A percentile compares a stretch with the other conserved stretches of the same genome.
Conservation (phyloP, 139 green algal genomes). For the Coelastrella sp. region DNA sequence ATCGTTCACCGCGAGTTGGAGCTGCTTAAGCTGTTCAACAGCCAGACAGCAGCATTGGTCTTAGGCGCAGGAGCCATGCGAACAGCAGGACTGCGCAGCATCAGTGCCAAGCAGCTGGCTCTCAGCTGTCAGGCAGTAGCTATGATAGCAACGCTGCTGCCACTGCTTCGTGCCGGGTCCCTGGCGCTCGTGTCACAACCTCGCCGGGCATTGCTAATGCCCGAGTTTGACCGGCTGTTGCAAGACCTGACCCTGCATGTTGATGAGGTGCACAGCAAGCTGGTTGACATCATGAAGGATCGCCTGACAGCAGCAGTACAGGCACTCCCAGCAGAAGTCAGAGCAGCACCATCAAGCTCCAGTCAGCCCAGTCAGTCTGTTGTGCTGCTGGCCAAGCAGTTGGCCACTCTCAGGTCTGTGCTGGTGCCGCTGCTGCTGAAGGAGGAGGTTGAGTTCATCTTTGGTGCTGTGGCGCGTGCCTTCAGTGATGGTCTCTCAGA, state of each 20-base stretch:
- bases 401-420: slow-evolving; percentile 75
- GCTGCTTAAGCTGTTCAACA: slow-evolving; percentile 92
- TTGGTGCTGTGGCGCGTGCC: slow-evolving; percentile 74
- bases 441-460: slow-evolving; percentile 83
- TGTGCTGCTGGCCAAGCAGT: slow-evolving; percentile 41
- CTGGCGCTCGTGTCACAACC: slow-evolving; percentile 61
- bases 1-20: slow-evolving; percentile 81
- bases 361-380: slow-evolving; percentile 63
- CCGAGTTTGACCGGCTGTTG: slow-evolving; percentile 83
- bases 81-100: slow-evolving; percentile 88
- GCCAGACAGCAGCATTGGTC: slow-evolving; percentile 86
- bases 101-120: slow-evolving; percentile 94
- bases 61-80: slow-evolving; percentile 95
- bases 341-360: not conserved
- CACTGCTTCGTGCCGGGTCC: slow-evolving; percentile 61
- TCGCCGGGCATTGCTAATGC: slow-evolving; percentile 73
- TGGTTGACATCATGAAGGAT: slow-evolving; percentile 95
- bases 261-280: slow-evolving; percentile 89
- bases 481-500: slow-evolving; percentile 73
- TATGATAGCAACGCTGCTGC: slow-evolving; percentile 66
- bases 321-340: slow-evolving; percentile 70
- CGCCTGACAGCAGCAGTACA: slow-evolving; percentile 54
- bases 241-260: slow-evolving; percentile 85
- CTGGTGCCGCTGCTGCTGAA: slow-evolving; percentile 81
- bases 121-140: slow-evolving; percentile 72